Evolutionary conservation across 805 yeast species (phyloP), one percentile per base, ranked within the genome.

Genomic region (Candida adriatica): DNA sequence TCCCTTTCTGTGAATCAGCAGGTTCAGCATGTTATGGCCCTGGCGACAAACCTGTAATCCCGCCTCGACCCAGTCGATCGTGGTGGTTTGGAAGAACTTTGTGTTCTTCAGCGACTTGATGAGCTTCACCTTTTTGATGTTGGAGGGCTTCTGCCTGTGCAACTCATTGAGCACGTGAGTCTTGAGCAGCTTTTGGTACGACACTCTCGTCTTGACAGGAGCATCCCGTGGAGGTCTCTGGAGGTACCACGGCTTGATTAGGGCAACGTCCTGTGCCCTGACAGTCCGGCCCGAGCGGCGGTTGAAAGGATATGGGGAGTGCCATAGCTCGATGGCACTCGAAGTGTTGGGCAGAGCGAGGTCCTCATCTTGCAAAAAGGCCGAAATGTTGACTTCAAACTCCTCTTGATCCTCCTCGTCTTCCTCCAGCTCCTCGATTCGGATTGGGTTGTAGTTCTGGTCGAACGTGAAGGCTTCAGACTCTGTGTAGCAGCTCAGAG

Each of bases 61-160:
- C 1, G 97, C 98, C 55, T 92, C 99, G 3, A 90, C 92, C 99
- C 99, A 92, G 56, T 92, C 98, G 30, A 92, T 78, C 0, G 88
- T 70, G 0, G 98, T 90, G 46, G 83, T 79, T 51, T 86, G 95
- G 58, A 92, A 92, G 54, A 74, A 92, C 49, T 85, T 88, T 0
- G 98, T 92, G 27, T 70, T 66, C 36, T 75, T 74, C 43, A 92
- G 66, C 18, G 76, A 67, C 39, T 73, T 75, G 17, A 92, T 53
- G 10, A 92, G 59, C 24, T 73, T 68, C 6, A 70, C 66, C 44
- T 76, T 80, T 30, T 68, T 66, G 27, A 59, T 67, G 19, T 62
- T 60, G 2, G 65, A 59, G 3, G 63, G 58, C 16, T 56, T 58
- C 11, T 55, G 51, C 15, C 63, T 65, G 36, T 77, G 84, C 18